These are phyloP conservation scores for Chamaecrista fasciculata DNA, from an alignment of 306 rosid species.

Conservation along the genomic window DNA sequence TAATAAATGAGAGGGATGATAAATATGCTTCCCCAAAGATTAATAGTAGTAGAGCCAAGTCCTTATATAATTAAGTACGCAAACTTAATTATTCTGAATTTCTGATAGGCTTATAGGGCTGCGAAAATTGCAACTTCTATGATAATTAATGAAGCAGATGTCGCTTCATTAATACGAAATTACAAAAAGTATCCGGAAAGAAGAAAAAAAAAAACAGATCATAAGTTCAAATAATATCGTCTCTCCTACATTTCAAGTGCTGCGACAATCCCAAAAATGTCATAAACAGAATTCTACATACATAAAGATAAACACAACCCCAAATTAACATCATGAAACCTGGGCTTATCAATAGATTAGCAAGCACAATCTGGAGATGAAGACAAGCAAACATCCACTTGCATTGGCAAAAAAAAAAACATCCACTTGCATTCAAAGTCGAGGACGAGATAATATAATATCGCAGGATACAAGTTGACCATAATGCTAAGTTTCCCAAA, in stretches of 20 bases:
- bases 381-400: too few species aligned
- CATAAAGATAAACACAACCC: neutral
- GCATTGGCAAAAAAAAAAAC: neutral
- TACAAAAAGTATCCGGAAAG: too few species aligned
- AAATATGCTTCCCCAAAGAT: neutral
- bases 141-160: neutral
- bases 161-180: neutral
- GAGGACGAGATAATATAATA: slow-evolving; percentile 11
- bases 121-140: neutral
- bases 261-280: neutral
- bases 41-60: neutral
- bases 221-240: neutral
- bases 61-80: neutral
- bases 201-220: neutral
- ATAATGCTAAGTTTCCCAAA: neutral
- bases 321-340: neutral
- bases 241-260: neutral
- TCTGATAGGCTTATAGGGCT: neutral
- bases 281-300: neutral
- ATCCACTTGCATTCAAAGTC: neutral
- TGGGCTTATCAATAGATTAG: too few species aligned
- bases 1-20: neutral
- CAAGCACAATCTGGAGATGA: too few species aligned
- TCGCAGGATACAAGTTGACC: slow-evolving; percentile 6
- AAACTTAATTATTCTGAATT: neutral